A percentile compares a stretch with the other conserved stretches of the same genome.
Conservation (phyloP, 805 yeast genomes). For the Metschnikowia kofuensis region DNA sequence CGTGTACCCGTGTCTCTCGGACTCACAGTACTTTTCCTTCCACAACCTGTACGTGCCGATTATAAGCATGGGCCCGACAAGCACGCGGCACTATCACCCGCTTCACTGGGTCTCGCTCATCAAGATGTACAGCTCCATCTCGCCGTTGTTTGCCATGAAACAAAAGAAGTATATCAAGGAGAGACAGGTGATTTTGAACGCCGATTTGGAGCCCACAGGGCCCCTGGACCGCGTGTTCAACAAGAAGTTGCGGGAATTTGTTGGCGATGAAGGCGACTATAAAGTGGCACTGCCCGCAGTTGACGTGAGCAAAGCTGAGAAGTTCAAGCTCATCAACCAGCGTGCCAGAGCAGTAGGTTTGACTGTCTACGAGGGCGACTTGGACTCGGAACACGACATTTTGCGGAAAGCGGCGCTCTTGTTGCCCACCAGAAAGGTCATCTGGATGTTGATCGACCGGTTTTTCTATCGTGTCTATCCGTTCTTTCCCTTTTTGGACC, state of each 20-base stretch:
- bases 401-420: slow-evolving; percentile 18
- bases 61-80: slow-evolving; percentile 4
- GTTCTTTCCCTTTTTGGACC: slow-evolving; percentile 54
- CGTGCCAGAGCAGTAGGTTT: slow-evolving; percentile 19
- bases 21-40: slow-evolving; percentile 33
- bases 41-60: slow-evolving; percentile 27
- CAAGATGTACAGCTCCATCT: slow-evolving; percentile 16
- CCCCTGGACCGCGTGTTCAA: slow-evolving; percentile 15
- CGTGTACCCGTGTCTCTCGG: slow-evolving; percentile 16
- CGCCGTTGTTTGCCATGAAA: slow-evolving; percentile 19
- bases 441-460: slow-evolving; percentile 26
- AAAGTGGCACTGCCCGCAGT: slow-evolving; percentile 2
- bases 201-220: slow-evolving; percentile 3
- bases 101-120: slow-evolving; percentile 17
- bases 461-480: slow-evolving; percentile 51
- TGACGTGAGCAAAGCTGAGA: slow-evolving; percentile 6
- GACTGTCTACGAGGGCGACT: slow-evolving; percentile 19
- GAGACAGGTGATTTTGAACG: background rate
- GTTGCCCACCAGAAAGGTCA: slow-evolving; percentile 23
- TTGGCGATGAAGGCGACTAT: slow-evolving; percentile 11
- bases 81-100: slow-evolving; percentile 15
- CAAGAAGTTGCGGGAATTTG: slow-evolving; percentile 7
- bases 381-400: slow-evolving; percentile 19
- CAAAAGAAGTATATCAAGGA: slow-evolving; percentile 3
- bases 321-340: slow-evolving; percentile 12